Base-by-base conservation (phyloP, 495 filamentous ascomycete genomes). In the Corynascus novoguineensis region DNA sequence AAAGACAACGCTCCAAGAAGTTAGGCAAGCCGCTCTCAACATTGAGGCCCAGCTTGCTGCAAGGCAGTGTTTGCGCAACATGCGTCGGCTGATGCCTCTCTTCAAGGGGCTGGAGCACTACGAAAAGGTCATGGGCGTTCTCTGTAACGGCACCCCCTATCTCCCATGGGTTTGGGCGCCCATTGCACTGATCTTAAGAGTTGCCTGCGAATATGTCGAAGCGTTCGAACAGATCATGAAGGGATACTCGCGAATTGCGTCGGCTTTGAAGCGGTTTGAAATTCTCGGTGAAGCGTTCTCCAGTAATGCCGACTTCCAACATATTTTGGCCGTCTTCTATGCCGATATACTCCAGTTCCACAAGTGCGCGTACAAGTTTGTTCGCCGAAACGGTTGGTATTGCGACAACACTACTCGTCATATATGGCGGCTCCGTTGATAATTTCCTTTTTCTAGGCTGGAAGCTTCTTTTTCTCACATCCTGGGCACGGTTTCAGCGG, bases 191-290 rank as follows among this genome's bases (percentile, higher is more conserved):
- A 42, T 42, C 17, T 42, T 42, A 15, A 46, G 22, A 12, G 5
- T 46, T 27, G 21, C 42, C 8, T 27, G 22, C 22, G 42, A 46
- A 46, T 24, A 46, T 11, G 22, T 27, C 8, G 42, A 46, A 15
- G 42, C 42, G 3, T 46, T 46, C 22, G 42, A 46, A 12, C 42
- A 27, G 22, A 46, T 46, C 42, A 46, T 46, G 22, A 46, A 46
- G 22, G 42, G 22, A 14, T 46, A 46, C 22, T 28, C 42, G 42
- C 22, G 22, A 46, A 46, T 46, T 27, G 42, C 42, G 3, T 25
- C 21, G 24, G 22, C 42, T 27, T n/a, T 46, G 42, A 27, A 27
- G 21, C 25, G 42, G 42, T 46, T 46, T 4, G 22, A 46, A 21
- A 25, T 46, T 46, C 24, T 46, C 10, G 42, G 11, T 10, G 2